phyloP scores from a whole-genome alignment of 139 green algal genomes.

The Coccomyxa sp. region DNA sequence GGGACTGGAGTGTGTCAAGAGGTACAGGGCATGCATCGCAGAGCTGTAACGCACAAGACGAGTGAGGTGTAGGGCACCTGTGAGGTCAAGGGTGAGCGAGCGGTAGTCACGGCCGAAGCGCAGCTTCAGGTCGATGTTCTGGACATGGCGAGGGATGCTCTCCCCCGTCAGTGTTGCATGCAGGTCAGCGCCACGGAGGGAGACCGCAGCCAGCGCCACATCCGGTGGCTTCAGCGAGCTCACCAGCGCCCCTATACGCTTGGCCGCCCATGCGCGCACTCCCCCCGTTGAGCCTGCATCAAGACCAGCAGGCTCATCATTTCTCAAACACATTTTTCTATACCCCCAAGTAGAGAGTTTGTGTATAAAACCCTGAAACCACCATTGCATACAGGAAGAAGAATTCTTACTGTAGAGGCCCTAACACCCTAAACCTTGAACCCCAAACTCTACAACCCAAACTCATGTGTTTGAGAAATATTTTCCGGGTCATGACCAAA shows the following conservation, averaged over 20 bases:
- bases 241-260: neutral
- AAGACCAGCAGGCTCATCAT: neutral
- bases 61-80: constrained; percentile 16
- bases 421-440: too few species aligned
- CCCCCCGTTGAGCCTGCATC: neutral
- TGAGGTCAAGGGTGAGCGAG: constrained; percentile 50
- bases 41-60: too few species aligned
- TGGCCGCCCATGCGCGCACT: neutral
- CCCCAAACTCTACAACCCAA: too few species aligned
- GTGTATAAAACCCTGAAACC: too few species aligned
- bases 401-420: too few species aligned
- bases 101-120: constrained; percentile 54
- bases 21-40: too few species aligned
- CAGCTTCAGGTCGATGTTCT: constrained; percentile 41
- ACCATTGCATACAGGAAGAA: too few species aligned
- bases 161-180: constrained; percentile 39
- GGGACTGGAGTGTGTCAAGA: too few species aligned
- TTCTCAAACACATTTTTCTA: too few species aligned
- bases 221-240: neutral
- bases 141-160: constrained; percentile 33
- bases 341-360: too few species aligned
- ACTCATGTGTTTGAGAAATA: too few species aligned
- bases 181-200: constrained; percentile 18
- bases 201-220: constrained; percentile 38
- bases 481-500: too few species aligned